Evolutionary conservation across 257 asterid species (phyloP), one percentile per base, ranked within the genome.

Genomic region (Petunia axillaris): DNA sequence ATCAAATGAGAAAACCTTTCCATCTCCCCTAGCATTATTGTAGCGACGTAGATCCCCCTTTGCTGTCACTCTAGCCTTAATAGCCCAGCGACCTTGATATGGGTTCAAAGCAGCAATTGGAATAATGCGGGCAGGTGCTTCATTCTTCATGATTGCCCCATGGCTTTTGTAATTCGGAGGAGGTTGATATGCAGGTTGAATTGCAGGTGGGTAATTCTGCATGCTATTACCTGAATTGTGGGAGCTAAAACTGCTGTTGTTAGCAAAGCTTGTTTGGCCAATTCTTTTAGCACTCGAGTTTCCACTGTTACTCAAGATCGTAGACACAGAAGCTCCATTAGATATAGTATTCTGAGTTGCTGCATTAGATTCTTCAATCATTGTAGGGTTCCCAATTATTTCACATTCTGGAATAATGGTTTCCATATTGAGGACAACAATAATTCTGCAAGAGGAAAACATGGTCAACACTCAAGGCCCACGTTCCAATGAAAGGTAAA

Each of bases 71-170:
- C 98, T 88, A 3, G 99, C 99, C 93, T 93, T 94, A 80, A 96
- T 89, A 81, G 98, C 98, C 99, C 99, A 96, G 64, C 98, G 92
- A 75, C 98, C 98, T 82, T 94, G 98, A 87, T 96, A 94, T 80
- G 99, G 99, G 84, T 94, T 96, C 89, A 96, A 85, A 83, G 97
- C 97, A 80, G 97, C 88, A 65, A 96, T 91, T 35, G 98, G 98
- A 82, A 96, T 91, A 65, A 92, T 90, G 80, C 98, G 97, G 9
- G 98, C 97, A 15, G 99, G 98, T 71, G 98, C 98, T 74, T 94
- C 98, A 82, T 91, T 96, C 89, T 90, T 94, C 97, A 88, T 88
- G 81, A 96, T 89, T 81, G 99, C 92, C 46, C 98, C 98, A 43
- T 89, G 94, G 78, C 85, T 78, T 81, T 90, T 94, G 84, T 92